Conservation (phyloP, 306 rosid genomes). For the Pyrus pyrifolia region DNA sequence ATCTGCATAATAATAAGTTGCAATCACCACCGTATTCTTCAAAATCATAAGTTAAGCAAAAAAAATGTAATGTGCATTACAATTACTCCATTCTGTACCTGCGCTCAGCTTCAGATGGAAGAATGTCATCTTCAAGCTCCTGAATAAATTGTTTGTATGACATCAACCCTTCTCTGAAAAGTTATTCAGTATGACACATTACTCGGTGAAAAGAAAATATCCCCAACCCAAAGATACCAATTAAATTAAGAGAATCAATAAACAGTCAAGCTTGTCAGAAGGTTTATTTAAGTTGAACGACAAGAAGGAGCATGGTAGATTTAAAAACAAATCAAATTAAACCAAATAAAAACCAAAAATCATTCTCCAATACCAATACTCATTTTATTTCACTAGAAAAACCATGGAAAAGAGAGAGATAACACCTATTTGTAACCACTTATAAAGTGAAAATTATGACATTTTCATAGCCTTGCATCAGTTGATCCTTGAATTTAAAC, state of each 20-base stretch:
- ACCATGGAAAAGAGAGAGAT: background rate
- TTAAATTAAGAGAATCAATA: background rate
- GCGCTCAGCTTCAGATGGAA: slow-evolving; percentile 95
- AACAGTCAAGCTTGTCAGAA: background rate
- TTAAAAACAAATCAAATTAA: background rate
- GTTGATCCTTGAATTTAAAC: background rate
- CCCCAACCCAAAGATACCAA: background rate
- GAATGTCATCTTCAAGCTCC: slow-evolving; percentile 97
- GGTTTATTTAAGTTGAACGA: background rate
- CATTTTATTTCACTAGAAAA: background rate
- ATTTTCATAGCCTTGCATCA: background rate
- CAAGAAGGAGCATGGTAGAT: background rate
- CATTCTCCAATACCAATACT: background rate
- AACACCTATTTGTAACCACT: background rate
- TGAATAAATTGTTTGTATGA: slow-evolving; percentile 96
- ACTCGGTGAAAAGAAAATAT: background rate
- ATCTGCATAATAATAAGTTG: slow-evolving; percentile 37
- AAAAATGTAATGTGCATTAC: background rate
- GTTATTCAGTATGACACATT: slow-evolving; percentile 13
- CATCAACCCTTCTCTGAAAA: slow-evolving; percentile 92
- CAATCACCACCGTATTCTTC: background rate
- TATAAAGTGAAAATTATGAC: background rate
- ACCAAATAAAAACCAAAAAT: background rate
- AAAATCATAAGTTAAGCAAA: background rate
- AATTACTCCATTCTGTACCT: slow-evolving; percentile 43